Conservation (phyloP, 2,329 filamentous ascomycete genomes). For the Aspergillus versicolor region DNA sequence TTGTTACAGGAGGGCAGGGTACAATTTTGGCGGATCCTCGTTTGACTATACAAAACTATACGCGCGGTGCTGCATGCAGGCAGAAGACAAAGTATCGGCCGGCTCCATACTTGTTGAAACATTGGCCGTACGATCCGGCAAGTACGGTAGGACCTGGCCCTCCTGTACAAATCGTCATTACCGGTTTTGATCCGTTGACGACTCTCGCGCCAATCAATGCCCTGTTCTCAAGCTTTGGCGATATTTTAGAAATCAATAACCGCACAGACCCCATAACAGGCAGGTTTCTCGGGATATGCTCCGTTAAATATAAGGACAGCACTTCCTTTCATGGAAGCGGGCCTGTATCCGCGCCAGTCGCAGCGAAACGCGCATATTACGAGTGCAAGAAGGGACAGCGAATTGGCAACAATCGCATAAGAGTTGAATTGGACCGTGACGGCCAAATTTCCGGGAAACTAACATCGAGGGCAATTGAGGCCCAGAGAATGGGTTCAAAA, state of each 20-base stretch:
- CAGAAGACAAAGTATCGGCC: conserved; percentile 68
- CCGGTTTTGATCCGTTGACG: conserved; percentile 91
- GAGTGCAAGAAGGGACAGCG: conserved; percentile 74
- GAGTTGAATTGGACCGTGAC: conserved; percentile 85
- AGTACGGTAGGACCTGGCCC: conserved; percentile 87
- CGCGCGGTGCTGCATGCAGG: conserved; percentile 61
- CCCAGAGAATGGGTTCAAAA: conserved; percentile 58
- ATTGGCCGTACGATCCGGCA: conserved; percentile 76
- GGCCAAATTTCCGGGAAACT: conserved; percentile 77
- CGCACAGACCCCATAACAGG: conserved; percentile 94
- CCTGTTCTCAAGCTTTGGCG: conserved; percentile 48
- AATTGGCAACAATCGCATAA: conserved; percentile 74
- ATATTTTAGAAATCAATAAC: conserved; percentile 87
- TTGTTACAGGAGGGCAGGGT: conserved; percentile 54
- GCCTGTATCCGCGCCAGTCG: conserved; percentile 69
- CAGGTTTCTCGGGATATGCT: conserved; percentile 89
- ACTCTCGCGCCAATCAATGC: conserved; percentile 56
- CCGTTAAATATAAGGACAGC: conserved; percentile 82
- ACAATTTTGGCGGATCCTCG: conserved; percentile 79
- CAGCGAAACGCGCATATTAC: conserved; percentile 74
- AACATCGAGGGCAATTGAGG: conserved; percentile 71
- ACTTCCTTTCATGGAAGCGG: conserved; percentile 51
- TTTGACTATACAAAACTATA: conserved; percentile 65
- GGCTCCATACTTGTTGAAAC: conserved; percentile 75
- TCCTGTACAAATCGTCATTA: conserved; percentile 86